A percentile compares a stretch with the other conserved stretches of the same genome.
phyloP scores from a whole-genome alignment of 805 yeast genomes.

The Suhomyces xylopsoci region DNA sequence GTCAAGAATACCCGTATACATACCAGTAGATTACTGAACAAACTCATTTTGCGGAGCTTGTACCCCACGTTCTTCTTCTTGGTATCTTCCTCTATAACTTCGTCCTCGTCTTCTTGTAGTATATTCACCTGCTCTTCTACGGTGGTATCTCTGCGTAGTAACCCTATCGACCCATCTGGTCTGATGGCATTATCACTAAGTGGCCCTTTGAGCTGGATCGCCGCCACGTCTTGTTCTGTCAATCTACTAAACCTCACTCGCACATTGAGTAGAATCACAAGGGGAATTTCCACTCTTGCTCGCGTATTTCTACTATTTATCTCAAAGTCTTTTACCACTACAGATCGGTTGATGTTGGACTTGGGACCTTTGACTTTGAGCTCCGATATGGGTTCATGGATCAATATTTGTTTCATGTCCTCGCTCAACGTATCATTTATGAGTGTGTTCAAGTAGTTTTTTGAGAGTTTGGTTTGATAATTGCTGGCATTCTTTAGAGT shows the following conservation, averaged over 20 bases:
- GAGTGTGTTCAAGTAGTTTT: slow-evolving; percentile 10
- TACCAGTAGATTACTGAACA: slow-evolving; percentile 8
- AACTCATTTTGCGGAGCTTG: slow-evolving; percentile 3
- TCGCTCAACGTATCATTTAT: slow-evolving; percentile 6
- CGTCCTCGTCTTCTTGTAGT: slow-evolving; percentile 1
- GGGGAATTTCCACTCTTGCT: slow-evolving; percentile 4
- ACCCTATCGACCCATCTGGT: slow-evolving; percentile 1
- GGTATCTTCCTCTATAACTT: neutral
- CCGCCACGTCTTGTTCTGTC: slow-evolving; percentile 2
- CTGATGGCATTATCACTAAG: slow-evolving; percentile 1
- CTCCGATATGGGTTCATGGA: slow-evolving; percentile 8
- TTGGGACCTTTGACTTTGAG: neutral
- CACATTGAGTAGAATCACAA: slow-evolving; percentile 1
- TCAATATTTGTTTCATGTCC: slow-evolving; percentile 4
- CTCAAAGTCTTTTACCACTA: neutral
- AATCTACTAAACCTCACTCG: slow-evolving; percentile 1
- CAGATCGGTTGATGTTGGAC: neutral
- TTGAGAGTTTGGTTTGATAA: slow-evolving; percentile 14
- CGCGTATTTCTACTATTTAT: neutral
- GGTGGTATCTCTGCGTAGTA: neutral
- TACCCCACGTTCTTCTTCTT: slow-evolving; percentile 10
- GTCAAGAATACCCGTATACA: slow-evolving; percentile 7
- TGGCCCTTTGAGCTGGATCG: neutral
- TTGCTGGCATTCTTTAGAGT: slow-evolving; percentile 11
- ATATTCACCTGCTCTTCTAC: neutral